Base-by-base conservation (phyloP, 805 yeast species). In the Komagataella pastoris region DNA sequence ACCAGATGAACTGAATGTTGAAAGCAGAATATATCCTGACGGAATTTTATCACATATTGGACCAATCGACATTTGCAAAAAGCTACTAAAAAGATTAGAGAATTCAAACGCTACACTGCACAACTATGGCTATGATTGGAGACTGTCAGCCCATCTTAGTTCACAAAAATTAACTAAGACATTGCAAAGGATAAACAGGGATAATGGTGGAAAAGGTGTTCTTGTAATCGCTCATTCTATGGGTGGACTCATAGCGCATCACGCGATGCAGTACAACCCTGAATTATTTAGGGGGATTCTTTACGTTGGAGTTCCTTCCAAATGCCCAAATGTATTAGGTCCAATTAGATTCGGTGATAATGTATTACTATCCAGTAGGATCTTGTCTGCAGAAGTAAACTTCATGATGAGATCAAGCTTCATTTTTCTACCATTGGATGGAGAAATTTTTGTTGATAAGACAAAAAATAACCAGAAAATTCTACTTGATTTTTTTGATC, bases 41-140 rank as follows among this genome's bases (percentile, higher is more conserved):
- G 91, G 91, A 3, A 77, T 89, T 66, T 65, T 89, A 54, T 79
- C 83, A 12, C 88, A 87, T 62, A 74, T 89, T 47, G 97, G 97
- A 0, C 97, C 97, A 0, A 80, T 89, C 14, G 97, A 89, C 62
- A 75, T 89, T 17, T 76, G 88, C 50, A 74, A 75, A 54, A 76
- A 74, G 57, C 67, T 90, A 52, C 73, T 85, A 49, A 74, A 75
- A 48, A 76, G 70, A 57, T 64, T 90, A 43, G 57, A 69, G 6
- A 82, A 81, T 57, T 82, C 85, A 2, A 79, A 77, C 10, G 75
- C 84, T 3, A 74, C 67, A 14, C 80, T 87, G 5, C 77, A 78
- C 52, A 83, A 84, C 52, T 90, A 83, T 66, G 95, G 96, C n/a
- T 90, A 89, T 64, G 97, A 90, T 68, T 90, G 97, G 97, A 75